Base-by-base conservation (phyloP, 2,329 filamentous ascomycete species). In the Stachybotrys chlorohalonatus region DNA sequence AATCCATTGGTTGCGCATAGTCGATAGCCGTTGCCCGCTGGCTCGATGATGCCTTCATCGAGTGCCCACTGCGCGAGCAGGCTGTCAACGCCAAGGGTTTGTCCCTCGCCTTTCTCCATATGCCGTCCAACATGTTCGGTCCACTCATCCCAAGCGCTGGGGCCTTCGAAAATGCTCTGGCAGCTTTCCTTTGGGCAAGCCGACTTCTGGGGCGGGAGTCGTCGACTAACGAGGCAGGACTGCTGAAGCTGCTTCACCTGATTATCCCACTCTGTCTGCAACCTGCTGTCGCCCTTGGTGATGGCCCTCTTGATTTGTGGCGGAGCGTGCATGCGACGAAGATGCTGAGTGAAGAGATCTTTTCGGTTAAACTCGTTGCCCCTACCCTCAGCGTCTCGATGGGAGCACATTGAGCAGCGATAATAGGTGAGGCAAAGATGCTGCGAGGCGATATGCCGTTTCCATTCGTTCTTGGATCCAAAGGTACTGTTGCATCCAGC, bases 381-480 rank as follows among this genome's bases (percentile, higher is more conserved):
- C 58, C 80, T 83, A 39, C 80, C 80, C 56, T 83, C 80, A 0
- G 72, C 69, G 1, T 74, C 73, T 55, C 71, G 77, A 55, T 78
- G 75, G 0, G 81, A 78, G 56, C 83, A 86, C 2, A 78, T 74
- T 0, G 83, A 85, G 59, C 83, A 86, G 17, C 83, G 78, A 62
- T 86, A 86, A 60, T 80, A 86, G 51, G 80, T 79, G 16, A 86
- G 67, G 59, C 83, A 86, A 24, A 99, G 80, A 71, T 99, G 94
- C 62, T 96, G 90, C 0, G 90, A 95, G 15, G 85, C 82, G 66
- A 96, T 90, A 66, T 99, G 94, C 4, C 93, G 83, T 70, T 97
- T 97, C 93, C 93, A 99, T 69, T 97, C 93, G 65, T 97, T 96
- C 72, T 96, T 97, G 15, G 89, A 93, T 1, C 86, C 85, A 68